Percentiles rank a stretch among this genome's conserved stretches.
Evolutionary conservation across 1,139 yeast species (phyloP).

Genomic region (Wickerhamomyces sp.): DNA sequence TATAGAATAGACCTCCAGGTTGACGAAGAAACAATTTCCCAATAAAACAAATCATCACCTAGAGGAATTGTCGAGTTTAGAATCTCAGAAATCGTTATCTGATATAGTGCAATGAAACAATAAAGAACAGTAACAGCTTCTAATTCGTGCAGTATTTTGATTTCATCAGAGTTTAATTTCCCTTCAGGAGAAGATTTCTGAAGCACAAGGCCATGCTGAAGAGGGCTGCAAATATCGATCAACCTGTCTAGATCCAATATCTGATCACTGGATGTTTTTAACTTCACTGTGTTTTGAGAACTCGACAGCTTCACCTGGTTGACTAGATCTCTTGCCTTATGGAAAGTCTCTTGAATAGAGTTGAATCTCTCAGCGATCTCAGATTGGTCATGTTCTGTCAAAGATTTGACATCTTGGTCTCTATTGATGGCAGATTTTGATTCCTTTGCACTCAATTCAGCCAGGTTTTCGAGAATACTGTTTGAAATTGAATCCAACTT

Average conservation of each 20-base stretch:
- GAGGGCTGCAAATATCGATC: constrained; percentile 17
- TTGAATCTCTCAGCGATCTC: background rate
- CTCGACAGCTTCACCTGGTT: constrained; percentile 1
- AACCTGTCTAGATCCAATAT: constrained; percentile 14
- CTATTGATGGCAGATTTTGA: background rate
- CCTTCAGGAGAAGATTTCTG: constrained; percentile 3
- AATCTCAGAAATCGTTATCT: constrained; percentile 24
- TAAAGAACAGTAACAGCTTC: constrained; percentile 26
- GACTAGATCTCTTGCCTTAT: constrained; percentile 3
- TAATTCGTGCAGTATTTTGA: constrained; percentile 21
- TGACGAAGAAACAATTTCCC: constrained; percentile 22
- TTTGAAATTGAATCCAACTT: constrained; percentile 6
- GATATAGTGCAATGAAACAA: constrained; percentile 22
- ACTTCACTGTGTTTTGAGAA: background rate
- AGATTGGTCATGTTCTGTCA: background rate
- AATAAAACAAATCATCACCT: constrained; percentile 27
- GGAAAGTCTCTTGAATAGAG: constrained; percentile 7
- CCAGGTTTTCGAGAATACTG: constrained; percentile 4
- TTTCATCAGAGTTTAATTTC: constrained; percentile 11
- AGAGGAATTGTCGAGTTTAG: constrained; percentile 27
- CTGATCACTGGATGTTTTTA: constrained; percentile 3
- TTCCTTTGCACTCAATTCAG: constrained; percentile 5
- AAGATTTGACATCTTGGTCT: background rate
- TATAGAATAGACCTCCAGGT: constrained; percentile 26
- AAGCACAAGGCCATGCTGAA: constrained; percentile 24